Conservation (phyloP, 2,329 filamentous ascomycete species). For the Lachnellula suecica region DNA sequence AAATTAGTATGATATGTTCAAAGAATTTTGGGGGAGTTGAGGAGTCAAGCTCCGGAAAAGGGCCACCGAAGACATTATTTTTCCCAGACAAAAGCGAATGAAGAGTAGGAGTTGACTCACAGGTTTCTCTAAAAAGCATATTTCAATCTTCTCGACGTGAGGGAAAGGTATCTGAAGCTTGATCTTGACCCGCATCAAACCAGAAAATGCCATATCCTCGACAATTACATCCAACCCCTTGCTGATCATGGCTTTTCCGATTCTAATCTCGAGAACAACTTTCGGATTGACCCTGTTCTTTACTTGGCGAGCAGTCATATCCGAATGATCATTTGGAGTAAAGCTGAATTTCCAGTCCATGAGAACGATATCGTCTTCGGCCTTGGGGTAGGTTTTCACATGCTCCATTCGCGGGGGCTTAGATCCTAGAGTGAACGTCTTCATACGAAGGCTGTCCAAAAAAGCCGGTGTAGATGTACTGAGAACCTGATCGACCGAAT, state of each 20-base stretch:
- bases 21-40: neutral
- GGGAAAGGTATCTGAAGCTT: slow-evolving; percentile 96
- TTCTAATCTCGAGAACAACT: slow-evolving; percentile 87
- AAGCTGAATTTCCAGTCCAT: slow-evolving; percentile 99
- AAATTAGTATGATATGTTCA: too few relatives aligned
- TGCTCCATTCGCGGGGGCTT: slow-evolving; percentile 97
- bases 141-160: slow-evolving; percentile 90
- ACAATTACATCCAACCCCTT: slow-evolving; percentile 97
- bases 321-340: slow-evolving; percentile 88
- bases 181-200: slow-evolving; percentile 94
- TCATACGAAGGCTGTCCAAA: slow-evolving; percentile 89
- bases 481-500: slow-evolving; percentile 91
- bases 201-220: slow-evolving; percentile 94
- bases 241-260: slow-evolving; percentile 95
- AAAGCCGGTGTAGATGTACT: slow-evolving; percentile 91
- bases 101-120: slow-evolving; percentile 10
- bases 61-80: neutral
- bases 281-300: slow-evolving; percentile 98
- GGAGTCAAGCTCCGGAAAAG: neutral
- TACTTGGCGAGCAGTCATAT: slow-evolving; percentile 86
- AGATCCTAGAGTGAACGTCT: slow-evolving; percentile 88
- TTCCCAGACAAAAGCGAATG: neutral
- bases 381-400: slow-evolving; percentile 96
- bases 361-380: slow-evolving; percentile 89
- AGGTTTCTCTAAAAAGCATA: slow-evolving; percentile 89